phyloP scores from a whole-genome alignment of 306 rosid species.

The Luffa acutangula region DNA sequence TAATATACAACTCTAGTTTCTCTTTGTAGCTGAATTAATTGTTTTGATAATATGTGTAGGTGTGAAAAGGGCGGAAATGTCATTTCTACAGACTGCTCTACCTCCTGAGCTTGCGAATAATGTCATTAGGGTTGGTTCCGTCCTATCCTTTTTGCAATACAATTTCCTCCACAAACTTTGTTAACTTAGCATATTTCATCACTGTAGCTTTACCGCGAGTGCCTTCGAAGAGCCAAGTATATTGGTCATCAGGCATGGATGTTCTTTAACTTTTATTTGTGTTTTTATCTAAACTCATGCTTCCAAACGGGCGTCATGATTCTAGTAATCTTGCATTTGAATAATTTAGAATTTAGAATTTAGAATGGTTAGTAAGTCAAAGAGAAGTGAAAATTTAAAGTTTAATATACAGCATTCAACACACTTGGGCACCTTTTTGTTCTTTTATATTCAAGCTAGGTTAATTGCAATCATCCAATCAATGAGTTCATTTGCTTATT shows the following conservation, averaged over 20 bases:
- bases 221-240: slow-evolving; percentile 82
- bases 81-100: slow-evolving; percentile 82
- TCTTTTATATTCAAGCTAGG: background rate
- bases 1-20: background rate
- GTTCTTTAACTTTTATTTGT: background rate
- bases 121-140: slow-evolving; percentile 50
- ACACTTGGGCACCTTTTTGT: background rate
- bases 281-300: background rate
- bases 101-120: slow-evolving; percentile 96
- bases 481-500: background rate
- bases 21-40: background rate
- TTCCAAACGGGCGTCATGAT: background rate
- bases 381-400: background rate
- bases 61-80: slow-evolving; percentile 28
- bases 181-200: background rate
- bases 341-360: too few relatives aligned
- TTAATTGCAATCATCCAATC: background rate
- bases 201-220: slow-evolving; percentile 82
- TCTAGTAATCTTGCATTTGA: background rate
- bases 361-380: background rate
- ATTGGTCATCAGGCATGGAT: slow-evolving; percentile 60
- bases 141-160: background rate
- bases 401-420: background rate
- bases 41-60: background rate
- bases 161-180: background rate